Evolutionary conservation across 2,329 filamentous ascomycete genomes (phyloP).

Genomic region (Drechmeria coniospora): DNA sequence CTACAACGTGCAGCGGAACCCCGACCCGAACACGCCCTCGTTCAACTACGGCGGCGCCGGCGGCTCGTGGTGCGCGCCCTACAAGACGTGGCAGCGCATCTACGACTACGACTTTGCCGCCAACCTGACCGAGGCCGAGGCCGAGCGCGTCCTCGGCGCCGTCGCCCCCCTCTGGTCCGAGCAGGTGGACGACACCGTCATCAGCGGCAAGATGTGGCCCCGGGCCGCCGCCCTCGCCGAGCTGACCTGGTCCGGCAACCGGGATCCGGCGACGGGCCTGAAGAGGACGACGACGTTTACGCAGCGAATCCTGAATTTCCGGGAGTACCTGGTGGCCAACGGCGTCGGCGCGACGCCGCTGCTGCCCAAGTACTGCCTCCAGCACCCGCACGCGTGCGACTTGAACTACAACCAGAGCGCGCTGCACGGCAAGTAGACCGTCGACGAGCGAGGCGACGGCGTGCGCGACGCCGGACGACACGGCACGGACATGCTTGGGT

Average conservation of each 20-base stretch:
- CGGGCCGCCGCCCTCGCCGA: constrained; percentile 40
- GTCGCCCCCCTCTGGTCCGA: constrained; percentile 37
- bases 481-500: too few relatives aligned
- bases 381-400: constrained; percentile 43
- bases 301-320: constrained; percentile 41
- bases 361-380: constrained; percentile 41
- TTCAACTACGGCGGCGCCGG: constrained; percentile 40
- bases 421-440: too few relatives aligned
- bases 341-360: constrained; percentile 33
- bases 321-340: constrained; percentile 41
- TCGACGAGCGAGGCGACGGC: too few relatives aligned
- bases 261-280: constrained; percentile 25
- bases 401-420: constrained; percentile 37
- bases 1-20: constrained; percentile 38
- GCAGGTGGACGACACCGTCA: constrained; percentile 35
- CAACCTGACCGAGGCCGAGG: constrained; percentile 29
- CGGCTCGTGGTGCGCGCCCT: constrained; percentile 42
- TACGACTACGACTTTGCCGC: constrained; percentile 41
- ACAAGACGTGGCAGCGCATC: constrained; percentile 45
- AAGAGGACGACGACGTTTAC: constrained; percentile 24
- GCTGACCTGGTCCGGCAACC: constrained; percentile 39
- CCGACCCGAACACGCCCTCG: constrained; percentile 23
- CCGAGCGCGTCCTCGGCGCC: constrained; percentile 33
- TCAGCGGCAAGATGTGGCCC: constrained; percentile 38
- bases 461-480: too few relatives aligned